Evolutionary conservation across 2,329 filamentous ascomycete genomes (phyloP), one percentile per base, ranked within the genome.

Genomic region (Niveomyces coronatus): DNA sequence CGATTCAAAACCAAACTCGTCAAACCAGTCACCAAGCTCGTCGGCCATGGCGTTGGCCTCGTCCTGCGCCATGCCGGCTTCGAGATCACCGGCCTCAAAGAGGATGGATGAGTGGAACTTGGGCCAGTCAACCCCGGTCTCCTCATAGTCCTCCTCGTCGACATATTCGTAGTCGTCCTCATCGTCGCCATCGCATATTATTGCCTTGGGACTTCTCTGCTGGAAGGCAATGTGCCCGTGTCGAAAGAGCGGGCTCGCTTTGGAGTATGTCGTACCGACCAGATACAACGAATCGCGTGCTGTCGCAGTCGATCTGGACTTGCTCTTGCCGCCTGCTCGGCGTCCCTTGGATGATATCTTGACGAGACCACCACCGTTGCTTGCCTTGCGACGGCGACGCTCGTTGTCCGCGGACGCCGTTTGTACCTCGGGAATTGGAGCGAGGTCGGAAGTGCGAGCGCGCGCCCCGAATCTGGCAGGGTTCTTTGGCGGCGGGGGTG

Each of bases 81-180:
- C 60, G 31, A 71, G 60, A 45, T 74, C 71, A 20, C 68, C 70
- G 3, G 70, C 68, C 5, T 70, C 71, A 29, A 74, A 74, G 0
- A 72, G 23, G 7, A 79, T 76, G 13, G 76, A 74, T 66, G 78
- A 76, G 54, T 80, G 75, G 50, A 78, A 79, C 4, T 74, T 74
- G 5, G 70, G 75, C 74, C 74, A 79, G 58, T 80, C 74, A 4
- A 79, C 54, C 8, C 62, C 66, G 14, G 55, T 70, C 35, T 74
- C 71, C 20, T 58, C 15, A 53, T 56, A 41, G 58, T 62, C 40
- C 54, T 46, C 17, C 58, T 55, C 9, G 18, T 29, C 36, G 8
- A 3, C 19, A 10, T 18, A 2, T 9, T 11, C 17, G 10, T 22
- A 6, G 7, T 14, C 31, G 5, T 5, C 18, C 13, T 17, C 17